Percentiles rank a stretch among this genome's conserved stretches.
phyloP scores from a whole-genome alignment of 2,329 filamentous ascomycete species.

The Chalara sp. region DNA sequence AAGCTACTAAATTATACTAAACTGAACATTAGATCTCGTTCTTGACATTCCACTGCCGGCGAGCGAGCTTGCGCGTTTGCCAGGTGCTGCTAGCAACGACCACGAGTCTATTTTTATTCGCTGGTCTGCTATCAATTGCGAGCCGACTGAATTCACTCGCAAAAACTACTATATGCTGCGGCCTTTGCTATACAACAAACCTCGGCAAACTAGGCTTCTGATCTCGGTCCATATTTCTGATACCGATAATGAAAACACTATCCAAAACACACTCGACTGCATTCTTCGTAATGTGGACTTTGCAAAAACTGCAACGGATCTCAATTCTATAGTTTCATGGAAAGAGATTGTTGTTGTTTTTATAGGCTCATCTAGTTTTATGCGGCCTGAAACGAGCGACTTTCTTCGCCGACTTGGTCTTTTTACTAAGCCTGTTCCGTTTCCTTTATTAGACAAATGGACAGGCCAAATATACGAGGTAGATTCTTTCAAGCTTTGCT shows the following conservation, averaged over 20 bases:
- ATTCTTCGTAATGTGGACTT: background rate
- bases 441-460: background rate
- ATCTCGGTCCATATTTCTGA: background rate
- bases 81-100: background rate
- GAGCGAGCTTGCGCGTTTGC: background rate
- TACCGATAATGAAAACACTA: background rate
- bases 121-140: background rate
- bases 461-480: constrained; percentile 1
- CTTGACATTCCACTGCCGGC: background rate
- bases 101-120: background rate
- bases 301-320: background rate
- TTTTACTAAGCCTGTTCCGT: background rate
- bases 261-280: background rate
- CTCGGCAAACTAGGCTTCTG: background rate
- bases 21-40: background rate
- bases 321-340: background rate
- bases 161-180: background rate
- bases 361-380: background rate
- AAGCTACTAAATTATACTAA: background rate
- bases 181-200: background rate
- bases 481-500: background rate
- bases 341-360: constrained; percentile 1
- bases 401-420: background rate
- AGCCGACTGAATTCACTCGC: background rate
- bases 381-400: background rate